Evolutionary conservation across 495 filamentous ascomycete genomes (phyloP).

Genomic region (Amniculicola lignicola): DNA sequence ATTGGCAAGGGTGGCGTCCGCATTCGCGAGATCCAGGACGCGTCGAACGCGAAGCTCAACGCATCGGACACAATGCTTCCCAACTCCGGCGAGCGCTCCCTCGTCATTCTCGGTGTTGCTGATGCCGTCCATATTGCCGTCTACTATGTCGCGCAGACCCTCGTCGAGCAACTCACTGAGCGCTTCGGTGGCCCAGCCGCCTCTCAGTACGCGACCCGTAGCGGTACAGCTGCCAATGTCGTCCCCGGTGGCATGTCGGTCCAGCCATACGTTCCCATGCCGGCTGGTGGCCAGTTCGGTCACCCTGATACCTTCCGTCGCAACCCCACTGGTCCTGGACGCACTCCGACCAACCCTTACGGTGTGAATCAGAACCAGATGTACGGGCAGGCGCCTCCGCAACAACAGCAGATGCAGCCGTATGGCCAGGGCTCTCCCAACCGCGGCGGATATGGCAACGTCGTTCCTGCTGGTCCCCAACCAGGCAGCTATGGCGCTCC

Average conservation of each 20-base stretch:
- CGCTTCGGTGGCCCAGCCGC: constrained; percentile 93
- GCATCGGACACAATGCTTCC: constrained; percentile 93
- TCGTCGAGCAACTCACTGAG: constrained; percentile 93
- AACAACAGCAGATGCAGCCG: constrained; percentile 49
- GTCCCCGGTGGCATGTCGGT: constrained; percentile 98
- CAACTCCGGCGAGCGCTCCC: constrained; percentile 88
- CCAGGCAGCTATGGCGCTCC: constrained; percentile 57
- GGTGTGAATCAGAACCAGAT: constrained; percentile 56
- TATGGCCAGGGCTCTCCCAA: constrained; percentile 68
- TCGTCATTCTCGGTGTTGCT: constrained; percentile 61
- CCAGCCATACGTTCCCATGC: constrained; percentile 89
- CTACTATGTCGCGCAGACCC: constrained; percentile 94
- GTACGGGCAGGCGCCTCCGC: constrained; percentile 62
- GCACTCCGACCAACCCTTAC: constrained; percentile 43
- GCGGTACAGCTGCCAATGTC: constrained; percentile 84
- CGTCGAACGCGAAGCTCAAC: constrained; percentile 92
- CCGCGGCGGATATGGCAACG: constrained; percentile 59
- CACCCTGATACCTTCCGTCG: constrained; percentile 83
- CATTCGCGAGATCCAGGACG: constrained; percentile 98
- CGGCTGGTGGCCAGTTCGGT: constrained; percentile 85
- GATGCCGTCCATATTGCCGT: constrained; percentile 94
- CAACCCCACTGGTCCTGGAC: constrained; percentile 61
- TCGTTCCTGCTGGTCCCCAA: constrained; percentile 74
- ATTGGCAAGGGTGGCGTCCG: constrained; percentile 93
- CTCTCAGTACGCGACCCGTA: constrained; percentile 93